Base-by-base conservation (phyloP, 75 land plant species). In the Selaginella moellendorffii region DNA sequence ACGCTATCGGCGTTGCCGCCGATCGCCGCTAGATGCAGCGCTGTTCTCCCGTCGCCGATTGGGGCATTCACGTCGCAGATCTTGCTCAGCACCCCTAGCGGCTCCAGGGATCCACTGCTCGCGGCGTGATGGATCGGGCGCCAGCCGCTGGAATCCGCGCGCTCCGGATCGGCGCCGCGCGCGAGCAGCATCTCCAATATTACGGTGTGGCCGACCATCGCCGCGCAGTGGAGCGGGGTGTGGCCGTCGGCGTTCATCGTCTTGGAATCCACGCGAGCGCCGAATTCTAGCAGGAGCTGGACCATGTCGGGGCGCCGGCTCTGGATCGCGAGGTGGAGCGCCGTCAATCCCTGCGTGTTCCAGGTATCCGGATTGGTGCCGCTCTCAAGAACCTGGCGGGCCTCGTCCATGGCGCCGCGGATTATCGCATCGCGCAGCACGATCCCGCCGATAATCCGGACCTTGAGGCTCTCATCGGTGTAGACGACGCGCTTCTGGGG, bases 171-270 rank as follows among this genome's bases (percentile, higher is more conserved):
- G 14, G 46, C 46, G 10, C 46, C 46, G 14, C 46, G 14, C 14
- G 10, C 14, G 12, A 85, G 28, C 67, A 69, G 31, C 25, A 65
- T 51, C 20, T 51, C 27, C 66, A 36, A 69, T 65, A 24, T 69
- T 53, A 31, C 83, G 10, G 62, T 52, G 60, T 65, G 54, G 2
- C 89, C 87, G 24, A 74, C 75, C 28, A 77, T 83, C 17, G 79
- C 83, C 12, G 83, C 89, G 42, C 82, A 70, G 71, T 86, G 89
- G 27, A 86, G 66, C 5, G 89, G 70, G 1, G 83, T 71, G 67
- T 86, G 80, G 23, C 87, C 89, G 52, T 86, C 83, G 9, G 29
- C 8, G 63, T 83, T n/a, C n/a, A n/a, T n/a, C n/a, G n/a, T n/a
- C 54, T 68, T 61, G 20, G 61, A 54, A 27, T 81, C 75, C 42